These are phyloP conservation scores for Sugiyamaella smithiae DNA, from an alignment of 805 yeast genomes.

Conservation along the genomic window DNA sequence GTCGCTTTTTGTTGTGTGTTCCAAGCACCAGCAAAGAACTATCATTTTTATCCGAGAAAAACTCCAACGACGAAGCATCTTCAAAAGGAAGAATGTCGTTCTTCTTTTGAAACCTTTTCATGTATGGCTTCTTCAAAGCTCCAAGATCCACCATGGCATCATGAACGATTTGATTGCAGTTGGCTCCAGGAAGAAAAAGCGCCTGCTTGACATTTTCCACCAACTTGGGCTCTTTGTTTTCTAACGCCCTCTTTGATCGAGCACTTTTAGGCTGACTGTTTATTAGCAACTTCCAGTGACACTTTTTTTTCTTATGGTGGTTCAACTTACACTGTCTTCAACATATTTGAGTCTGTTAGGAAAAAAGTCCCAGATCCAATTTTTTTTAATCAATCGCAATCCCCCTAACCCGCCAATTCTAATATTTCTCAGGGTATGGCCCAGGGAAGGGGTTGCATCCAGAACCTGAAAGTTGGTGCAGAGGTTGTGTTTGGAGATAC, in stretches of 20 bases:
- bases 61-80: slow-evolving; percentile 79
- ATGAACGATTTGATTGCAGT: slow-evolving; percentile 73
- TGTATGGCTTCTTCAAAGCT: slow-evolving; percentile 87
- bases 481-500: no score
- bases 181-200: slow-evolving; percentile 85
- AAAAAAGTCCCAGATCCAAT: neutral
- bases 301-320: slow-evolving; percentile 10
- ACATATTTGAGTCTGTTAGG: slow-evolving; percentile 26
- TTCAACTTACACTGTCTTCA: slow-evolving; percentile 37
- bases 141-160: slow-evolving; percentile 86
- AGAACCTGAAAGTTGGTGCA: no score
- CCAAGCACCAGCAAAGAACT: slow-evolving; percentile 77
- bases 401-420: no score
- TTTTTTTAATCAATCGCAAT: slow-evolving; percentile 8
- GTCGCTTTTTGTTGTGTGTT: slow-evolving; percentile 84
- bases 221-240: slow-evolving; percentile 80
- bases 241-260: slow-evolving; percentile 91
- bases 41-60: slow-evolving; percentile 94
- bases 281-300: slow-evolving; percentile 32
- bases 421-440: no score
- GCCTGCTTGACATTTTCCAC: slow-evolving; percentile 90
- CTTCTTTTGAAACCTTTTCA: slow-evolving; percentile 82
- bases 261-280: slow-evolving; percentile 85
- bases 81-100: slow-evolving; percentile 92
- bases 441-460: no score